Evolutionary conservation across 2,329 filamentous ascomycete species (phyloP).

Genomic region (Pseudocercospora ulei): DNA sequence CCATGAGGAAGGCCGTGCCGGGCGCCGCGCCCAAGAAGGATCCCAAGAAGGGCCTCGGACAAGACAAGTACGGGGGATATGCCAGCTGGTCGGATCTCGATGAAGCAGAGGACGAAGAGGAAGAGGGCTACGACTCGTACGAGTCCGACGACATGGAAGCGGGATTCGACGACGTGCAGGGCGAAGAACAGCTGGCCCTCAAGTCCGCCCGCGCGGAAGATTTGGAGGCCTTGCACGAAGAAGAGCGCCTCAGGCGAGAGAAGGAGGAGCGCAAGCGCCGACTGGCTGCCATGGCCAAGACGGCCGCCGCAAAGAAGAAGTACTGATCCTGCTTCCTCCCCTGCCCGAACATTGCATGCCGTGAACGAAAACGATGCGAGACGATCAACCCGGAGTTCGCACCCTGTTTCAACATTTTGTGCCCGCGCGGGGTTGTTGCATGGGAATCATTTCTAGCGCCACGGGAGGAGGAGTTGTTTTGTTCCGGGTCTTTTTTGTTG

Average conservation of each 20-base stretch:
- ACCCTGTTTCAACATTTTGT: slow-evolving; percentile 1
- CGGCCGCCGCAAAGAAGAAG: slow-evolving; percentile 30
- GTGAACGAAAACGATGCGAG: slow-evolving; percentile 2
- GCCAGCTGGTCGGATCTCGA: slow-evolving; percentile 35
- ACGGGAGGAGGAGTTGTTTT: too few species aligned
- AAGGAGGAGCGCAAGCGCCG: slow-evolving; percentile 48
- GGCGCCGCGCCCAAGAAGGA: slow-evolving; percentile 34
- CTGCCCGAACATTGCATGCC: slow-evolving; percentile 5
- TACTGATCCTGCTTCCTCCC: slow-evolving; percentile 7
- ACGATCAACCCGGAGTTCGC: not conserved
- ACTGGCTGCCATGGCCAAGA: slow-evolving; percentile 33
- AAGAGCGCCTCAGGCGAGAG: slow-evolving; percentile 52
- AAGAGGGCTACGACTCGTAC: slow-evolving; percentile 68
- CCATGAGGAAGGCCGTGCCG: slow-evolving; percentile 38
- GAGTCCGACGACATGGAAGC: slow-evolving; percentile 54
- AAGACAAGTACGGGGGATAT: slow-evolving; percentile 36
- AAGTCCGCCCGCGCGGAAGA: slow-evolving; percentile 58
- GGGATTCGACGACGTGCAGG: slow-evolving; percentile 61
- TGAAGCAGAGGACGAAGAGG: slow-evolving; percentile 51
- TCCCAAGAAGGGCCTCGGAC: slow-evolving; percentile 31
- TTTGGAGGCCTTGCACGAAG: slow-evolving; percentile 52
- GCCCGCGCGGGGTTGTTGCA: not conserved
- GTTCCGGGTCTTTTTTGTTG: too few species aligned
- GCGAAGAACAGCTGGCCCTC: slow-evolving; percentile 58
- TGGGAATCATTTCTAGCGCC: slow-evolving; percentile 1